phyloP scores from a whole-genome alignment of 1,139 yeast genomes.

The Blastobotrys arbuscula region DNA sequence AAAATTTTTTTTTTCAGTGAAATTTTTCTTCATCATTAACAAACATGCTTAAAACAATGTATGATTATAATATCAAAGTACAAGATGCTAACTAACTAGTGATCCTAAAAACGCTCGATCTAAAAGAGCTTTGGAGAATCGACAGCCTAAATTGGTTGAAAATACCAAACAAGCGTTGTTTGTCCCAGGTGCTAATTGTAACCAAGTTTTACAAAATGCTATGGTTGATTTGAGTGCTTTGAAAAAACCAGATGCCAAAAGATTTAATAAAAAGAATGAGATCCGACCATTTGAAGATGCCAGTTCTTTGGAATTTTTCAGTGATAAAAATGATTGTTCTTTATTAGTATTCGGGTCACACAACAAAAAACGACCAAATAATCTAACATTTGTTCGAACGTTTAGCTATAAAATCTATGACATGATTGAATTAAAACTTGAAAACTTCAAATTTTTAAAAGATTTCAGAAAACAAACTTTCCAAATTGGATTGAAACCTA shows the following conservation, averaged over 20 bases:
- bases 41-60: slow-evolving; percentile 13
- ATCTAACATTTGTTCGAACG: slow-evolving; percentile 79
- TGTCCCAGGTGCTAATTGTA: slow-evolving; percentile 82
- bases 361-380: slow-evolving; percentile 91
- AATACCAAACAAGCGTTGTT: slow-evolving; percentile 87
- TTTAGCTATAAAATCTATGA: slow-evolving; percentile 88
- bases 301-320: slow-evolving; percentile 77
- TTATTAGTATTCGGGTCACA: slow-evolving; percentile 74
- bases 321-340: slow-evolving; percentile 91
- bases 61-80: not conserved
- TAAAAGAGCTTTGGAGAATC: slow-evolving; percentile 86
- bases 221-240: slow-evolving; percentile 85
- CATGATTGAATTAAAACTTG: slow-evolving; percentile 84
- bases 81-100: slow-evolving; percentile 19
- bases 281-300: slow-evolving; percentile 92
- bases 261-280: slow-evolving; percentile 83
- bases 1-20: slow-evolving; percentile 2
- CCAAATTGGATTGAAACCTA: slow-evolving; percentile 86
- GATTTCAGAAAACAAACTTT: slow-evolving; percentile 77
- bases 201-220: slow-evolving; percentile 76
- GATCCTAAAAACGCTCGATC: slow-evolving; percentile 95
- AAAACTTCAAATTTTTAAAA: slow-evolving; percentile 60
- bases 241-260: slow-evolving; percentile 86
- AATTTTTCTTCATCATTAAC: slow-evolving; percentile 2
- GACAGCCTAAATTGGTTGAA: slow-evolving; percentile 83